Conservation (phyloP, 2,329 filamentous ascomycete species). For the Aspergillus chevalieri region DNA sequence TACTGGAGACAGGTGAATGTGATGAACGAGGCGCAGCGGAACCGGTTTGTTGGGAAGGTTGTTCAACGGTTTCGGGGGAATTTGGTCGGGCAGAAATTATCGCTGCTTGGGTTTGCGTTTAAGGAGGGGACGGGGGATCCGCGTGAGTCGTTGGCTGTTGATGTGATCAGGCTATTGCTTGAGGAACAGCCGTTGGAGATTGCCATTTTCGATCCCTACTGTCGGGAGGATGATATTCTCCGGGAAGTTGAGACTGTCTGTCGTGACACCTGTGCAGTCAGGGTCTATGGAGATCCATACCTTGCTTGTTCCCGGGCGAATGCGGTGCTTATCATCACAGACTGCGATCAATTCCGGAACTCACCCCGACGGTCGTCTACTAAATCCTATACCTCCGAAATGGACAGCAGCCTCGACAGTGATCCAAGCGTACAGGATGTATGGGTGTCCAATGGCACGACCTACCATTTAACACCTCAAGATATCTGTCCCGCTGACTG, state of each 20-base stretch:
- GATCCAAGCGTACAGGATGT: slow-evolving; percentile 9
- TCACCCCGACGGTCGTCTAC: slow-evolving; percentile 2
- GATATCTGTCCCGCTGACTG: slow-evolving; percentile 21
- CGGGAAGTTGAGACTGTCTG: slow-evolving; percentile 30
- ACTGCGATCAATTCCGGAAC: slow-evolving; percentile 49
- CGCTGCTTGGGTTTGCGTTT: slow-evolving; percentile 69
- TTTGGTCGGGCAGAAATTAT: slow-evolving; percentile 63
- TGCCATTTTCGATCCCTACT: slow-evolving; percentile 61
- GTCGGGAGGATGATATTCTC: slow-evolving; percentile 32
- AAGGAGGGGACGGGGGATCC: slow-evolving; percentile 75
- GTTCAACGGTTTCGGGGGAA: slow-evolving; percentile 64
- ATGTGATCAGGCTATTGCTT: slow-evolving; percentile 60
- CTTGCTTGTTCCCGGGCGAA: slow-evolving; percentile 41
- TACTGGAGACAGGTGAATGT: slow-evolving; percentile 70
- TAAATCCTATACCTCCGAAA: background rate
- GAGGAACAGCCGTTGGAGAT: slow-evolving; percentile 60
- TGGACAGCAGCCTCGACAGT: background rate
- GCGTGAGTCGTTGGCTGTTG: slow-evolving; percentile 63
- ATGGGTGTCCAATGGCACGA: slow-evolving; percentile 16
- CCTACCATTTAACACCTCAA: slow-evolving; percentile 16
- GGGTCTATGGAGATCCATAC: slow-evolving; percentile 40
- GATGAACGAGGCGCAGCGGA: slow-evolving; percentile 70
- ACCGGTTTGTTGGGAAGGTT: slow-evolving; percentile 61
- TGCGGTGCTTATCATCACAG: slow-evolving; percentile 48
- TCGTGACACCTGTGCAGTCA: slow-evolving; percentile 24